A percentile compares a stretch with the other conserved stretches of the same genome.
Conservation (phyloP, 179 eudicot species). For the Pouteria campechiana region DNA sequence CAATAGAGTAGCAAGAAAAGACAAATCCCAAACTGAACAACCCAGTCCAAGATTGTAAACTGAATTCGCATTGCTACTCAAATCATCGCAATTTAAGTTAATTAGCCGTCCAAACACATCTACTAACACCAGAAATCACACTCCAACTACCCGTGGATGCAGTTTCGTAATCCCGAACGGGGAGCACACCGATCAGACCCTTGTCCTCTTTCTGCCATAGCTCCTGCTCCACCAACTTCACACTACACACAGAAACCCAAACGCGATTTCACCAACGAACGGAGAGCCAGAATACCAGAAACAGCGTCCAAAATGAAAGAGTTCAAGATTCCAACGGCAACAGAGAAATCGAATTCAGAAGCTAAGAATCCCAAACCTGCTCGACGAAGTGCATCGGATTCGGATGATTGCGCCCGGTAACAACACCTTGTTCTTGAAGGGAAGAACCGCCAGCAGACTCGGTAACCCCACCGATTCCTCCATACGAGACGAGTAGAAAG, state of each 20-base stretch:
- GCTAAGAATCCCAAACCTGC: slow-evolving; percentile 27
- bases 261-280: too few relatives aligned
- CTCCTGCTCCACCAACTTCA: slow-evolving; percentile 45
- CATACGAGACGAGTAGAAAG: too few relatives aligned
- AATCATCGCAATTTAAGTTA: too few relatives aligned
- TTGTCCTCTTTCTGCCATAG: slow-evolving; percentile 51
- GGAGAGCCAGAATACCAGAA: too few relatives aligned
- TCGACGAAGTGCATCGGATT: slow-evolving; percentile 43
- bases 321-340: background rate
- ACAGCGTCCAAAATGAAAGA: background rate
- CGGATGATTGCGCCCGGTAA: slow-evolving; percentile 48
- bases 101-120: too few relatives aligned
- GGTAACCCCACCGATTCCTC: slow-evolving; percentile 36
- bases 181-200: slow-evolving; percentile 41
- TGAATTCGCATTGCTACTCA: too few relatives aligned
- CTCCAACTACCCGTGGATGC: slow-evolving; percentile 27
- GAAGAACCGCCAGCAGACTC: slow-evolving; percentile 25
- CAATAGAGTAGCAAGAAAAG: too few relatives aligned
- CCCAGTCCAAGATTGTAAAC: too few relatives aligned
- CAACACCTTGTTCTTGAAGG: slow-evolving; percentile 34
- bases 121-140: too few relatives aligned
- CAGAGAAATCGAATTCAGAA: background rate
- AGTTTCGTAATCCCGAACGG: slow-evolving; percentile 37
- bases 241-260: slow-evolving; percentile 17
- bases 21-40: too few relatives aligned